phyloP scores from a whole-genome alignment of 1,139 yeast species.

The Entelexis sorbosivorans region DNA sequence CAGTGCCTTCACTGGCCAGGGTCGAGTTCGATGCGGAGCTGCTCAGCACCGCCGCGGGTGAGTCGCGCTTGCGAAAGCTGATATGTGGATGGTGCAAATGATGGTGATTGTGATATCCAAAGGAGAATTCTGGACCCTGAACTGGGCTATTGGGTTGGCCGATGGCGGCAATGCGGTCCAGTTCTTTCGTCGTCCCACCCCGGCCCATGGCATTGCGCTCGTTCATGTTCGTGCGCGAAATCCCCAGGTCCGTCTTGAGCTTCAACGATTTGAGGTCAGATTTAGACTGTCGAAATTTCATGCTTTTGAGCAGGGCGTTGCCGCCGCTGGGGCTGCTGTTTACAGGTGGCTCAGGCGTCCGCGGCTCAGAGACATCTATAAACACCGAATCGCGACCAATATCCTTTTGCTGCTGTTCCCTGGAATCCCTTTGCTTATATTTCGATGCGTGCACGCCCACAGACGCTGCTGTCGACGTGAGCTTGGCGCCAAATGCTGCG shows the following conservation, averaged over 20 bases:
- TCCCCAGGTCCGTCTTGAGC: constrained; percentile 29
- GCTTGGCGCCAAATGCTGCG: constrained; percentile 23
- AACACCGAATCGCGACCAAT: constrained; percentile 11
- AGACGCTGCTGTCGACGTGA: constrained; percentile 22
- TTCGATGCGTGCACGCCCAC: constrained; percentile 23
- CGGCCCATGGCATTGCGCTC: constrained; percentile 36
- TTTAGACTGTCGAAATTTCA: constrained; percentile 31
- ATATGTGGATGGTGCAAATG: constrained; percentile 35
- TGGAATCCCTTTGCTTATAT: constrained; percentile 3
- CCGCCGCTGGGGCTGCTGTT: constrained; percentile 2
- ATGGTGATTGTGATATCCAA: constrained; percentile 21
- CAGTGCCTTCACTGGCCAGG: constrained; percentile 36
- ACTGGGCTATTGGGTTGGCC: constrained; percentile 21
- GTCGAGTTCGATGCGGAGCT: constrained; percentile 42
- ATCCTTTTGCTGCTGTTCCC: constrained; percentile 10
- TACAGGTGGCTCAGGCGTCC: constrained; percentile 4
- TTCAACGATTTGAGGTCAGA: constrained; percentile 24
- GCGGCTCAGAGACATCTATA: constrained; percentile 12
- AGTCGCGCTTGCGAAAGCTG: constrained; percentile 33
- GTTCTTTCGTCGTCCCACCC: constrained; percentile 34
- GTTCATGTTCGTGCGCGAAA: constrained; percentile 30
- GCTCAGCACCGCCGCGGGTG: constrained; percentile 34
- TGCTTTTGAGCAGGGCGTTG: constrained; percentile 25
- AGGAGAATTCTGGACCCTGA: constrained; percentile 7
- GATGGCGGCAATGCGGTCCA: constrained; percentile 37